Evolutionary conservation across 805 yeast species (phyloP), one percentile per base, ranked within the genome.

Genomic region (Metschnikowia bowlesiae): DNA sequence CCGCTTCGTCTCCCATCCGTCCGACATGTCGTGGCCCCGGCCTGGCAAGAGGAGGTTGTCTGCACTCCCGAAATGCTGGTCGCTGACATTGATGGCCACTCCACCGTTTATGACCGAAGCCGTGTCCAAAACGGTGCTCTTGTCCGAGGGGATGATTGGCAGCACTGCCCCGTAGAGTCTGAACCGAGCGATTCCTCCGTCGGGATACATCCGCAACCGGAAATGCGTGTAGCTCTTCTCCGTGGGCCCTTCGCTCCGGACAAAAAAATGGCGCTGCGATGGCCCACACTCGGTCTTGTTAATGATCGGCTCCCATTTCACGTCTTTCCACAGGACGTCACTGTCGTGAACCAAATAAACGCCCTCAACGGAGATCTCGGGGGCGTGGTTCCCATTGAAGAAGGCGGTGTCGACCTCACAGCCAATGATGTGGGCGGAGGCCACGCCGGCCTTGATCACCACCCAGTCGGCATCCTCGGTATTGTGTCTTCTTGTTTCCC

Each of bases 401-500:
- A 82, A 89, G 0, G 97, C 92, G 10, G 99, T 92, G 67, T 94
- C 97, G 31, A 92, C 78, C 67, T 92, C 97, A 61, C 86, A 82
- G 10, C 91, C 99, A 44, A 87, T 76, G 50, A 92, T 66, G 43
- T 76, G 76, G 1, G 97, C 97, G 30, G 86, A 76, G 2, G 87
- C 73, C 18, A 91, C 97, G 16, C 98, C 98, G 66, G 89, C 74
- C 64, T 81, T 79, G 66, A 91, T 70, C 30, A 88, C 74, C 16
- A 88, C 97, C 89, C 94, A 92, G 64, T 92, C 99, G 39, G 87
- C 86, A 49, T 82, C 89, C 49, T 75, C 87, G 1, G 81, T 70
- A 67, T 92, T 92, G 74, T 92, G 99, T 69, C 99, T 80, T 65
- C 97, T 79, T 10, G 98, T 92, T 69, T 92, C 98, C 98, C 98